These are phyloP conservation scores for Cladophialophora chaetospira DNA, from an alignment of 2,329 filamentous ascomycete species.

Conservation along the genomic window DNA sequence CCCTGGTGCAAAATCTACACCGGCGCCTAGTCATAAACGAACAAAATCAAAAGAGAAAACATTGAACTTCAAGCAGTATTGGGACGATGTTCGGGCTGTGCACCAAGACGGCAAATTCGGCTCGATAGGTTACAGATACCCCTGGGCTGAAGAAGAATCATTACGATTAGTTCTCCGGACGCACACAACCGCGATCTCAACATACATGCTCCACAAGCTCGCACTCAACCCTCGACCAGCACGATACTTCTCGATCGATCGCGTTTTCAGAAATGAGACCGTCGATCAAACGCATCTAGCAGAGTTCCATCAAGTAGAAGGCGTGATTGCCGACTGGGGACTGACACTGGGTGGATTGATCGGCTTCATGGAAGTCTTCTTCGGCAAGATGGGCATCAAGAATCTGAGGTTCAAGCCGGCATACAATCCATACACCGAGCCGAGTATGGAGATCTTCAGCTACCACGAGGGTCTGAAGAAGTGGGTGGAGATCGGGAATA, in stretches of 20 bases:
- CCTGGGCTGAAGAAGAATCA: constrained; percentile 86
- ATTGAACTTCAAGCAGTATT: constrained; percentile 79
- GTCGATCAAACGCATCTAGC: constrained; percentile 96
- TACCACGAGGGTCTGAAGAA: constrained; percentile 87
- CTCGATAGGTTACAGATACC: constrained; percentile 94
- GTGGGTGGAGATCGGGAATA: constrained; percentile 97
- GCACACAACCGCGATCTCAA: constrained; percentile 90
- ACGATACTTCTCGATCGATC: constrained; percentile 98
- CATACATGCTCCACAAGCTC: constrained; percentile 87
- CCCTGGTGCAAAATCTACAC: constrained; percentile 45
- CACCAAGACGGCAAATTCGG: constrained; percentile 92
- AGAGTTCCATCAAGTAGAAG: constrained; percentile 98
- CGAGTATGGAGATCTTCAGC: constrained; percentile 96
- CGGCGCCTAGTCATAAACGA: constrained; percentile 54
- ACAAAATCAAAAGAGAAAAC: constrained; percentile 49
- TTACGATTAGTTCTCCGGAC: constrained; percentile 87
- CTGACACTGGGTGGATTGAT: constrained; percentile 90
- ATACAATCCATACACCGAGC: constrained; percentile 94
- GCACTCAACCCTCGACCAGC: constrained; percentile 80
- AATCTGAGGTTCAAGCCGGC: constrained; percentile 93
- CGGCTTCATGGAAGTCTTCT: constrained; percentile 94
- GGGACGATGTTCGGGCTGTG: constrained; percentile 81
- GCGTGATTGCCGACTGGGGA: constrained; percentile 95
- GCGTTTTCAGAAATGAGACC: constrained; percentile 96
- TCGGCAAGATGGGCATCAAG: constrained; percentile 89